A percentile compares a stretch with the other conserved stretches of the same genome.
Conservation (phyloP, 768 basidiomycete genomes). For the Tephrocybe sp. region DNA sequence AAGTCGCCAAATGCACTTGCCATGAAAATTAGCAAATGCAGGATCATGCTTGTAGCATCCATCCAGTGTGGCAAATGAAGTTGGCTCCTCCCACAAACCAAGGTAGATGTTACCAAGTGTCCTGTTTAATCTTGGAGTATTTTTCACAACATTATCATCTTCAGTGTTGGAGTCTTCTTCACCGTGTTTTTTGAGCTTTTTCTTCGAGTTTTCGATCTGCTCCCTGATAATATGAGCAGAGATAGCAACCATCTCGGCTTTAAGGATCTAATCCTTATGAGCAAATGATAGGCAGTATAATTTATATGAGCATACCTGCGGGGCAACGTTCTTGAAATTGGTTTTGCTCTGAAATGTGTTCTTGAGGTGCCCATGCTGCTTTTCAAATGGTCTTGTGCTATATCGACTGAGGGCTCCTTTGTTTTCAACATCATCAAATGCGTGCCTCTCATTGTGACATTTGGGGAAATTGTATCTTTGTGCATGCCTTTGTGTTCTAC, state of each 20-base stretch:
- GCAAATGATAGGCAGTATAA: background rate
- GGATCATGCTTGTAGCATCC: background rate
- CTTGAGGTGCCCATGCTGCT: slow-evolving; percentile 27
- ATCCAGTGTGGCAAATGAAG: background rate
- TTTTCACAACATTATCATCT: background rate
- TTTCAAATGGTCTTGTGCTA: slow-evolving; percentile 23
- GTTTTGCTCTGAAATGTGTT: slow-evolving; percentile 24
- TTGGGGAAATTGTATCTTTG: slow-evolving; percentile 28
- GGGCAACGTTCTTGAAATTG: slow-evolving; percentile 32
- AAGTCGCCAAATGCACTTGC: background rate
- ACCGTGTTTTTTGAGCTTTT: background rate
- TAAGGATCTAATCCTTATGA: background rate
- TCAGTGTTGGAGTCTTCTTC: background rate
- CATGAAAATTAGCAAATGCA: background rate
- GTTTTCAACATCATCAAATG: slow-evolving; percentile 27
- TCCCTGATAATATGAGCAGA: background rate
- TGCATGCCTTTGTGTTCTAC: slow-evolving; percentile 26
- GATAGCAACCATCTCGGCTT: background rate
- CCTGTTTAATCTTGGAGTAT: background rate
- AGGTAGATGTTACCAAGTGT: background rate
- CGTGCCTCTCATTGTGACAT: slow-evolving; percentile 30
- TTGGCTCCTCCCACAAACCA: background rate
- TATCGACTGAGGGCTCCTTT: slow-evolving; percentile 23
- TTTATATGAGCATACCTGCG: slow-evolving; percentile 22
- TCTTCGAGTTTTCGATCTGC: background rate